These are phyloP conservation scores for Herpotrichia juniperi DNA, from an alignment of 2,329 filamentous ascomycete genomes.

Conservation along the genomic window DNA sequence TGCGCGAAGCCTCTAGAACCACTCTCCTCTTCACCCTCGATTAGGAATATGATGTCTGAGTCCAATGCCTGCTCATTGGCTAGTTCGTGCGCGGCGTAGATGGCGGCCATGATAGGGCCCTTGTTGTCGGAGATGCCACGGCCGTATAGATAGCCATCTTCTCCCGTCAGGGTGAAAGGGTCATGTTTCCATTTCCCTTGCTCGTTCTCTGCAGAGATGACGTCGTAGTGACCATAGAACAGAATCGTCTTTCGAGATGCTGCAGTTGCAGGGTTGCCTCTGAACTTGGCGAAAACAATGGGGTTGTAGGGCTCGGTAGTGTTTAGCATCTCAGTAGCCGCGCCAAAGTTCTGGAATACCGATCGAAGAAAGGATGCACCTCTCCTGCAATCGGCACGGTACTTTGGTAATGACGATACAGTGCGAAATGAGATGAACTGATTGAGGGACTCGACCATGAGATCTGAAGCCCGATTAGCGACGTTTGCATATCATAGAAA, in stretches of 20 bases:
- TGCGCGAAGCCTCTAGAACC: slow-evolving; percentile 90
- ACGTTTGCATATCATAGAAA: slow-evolving; percentile 4
- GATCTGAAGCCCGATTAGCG: slow-evolving; percentile 51
- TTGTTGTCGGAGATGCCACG: slow-evolving; percentile 98
- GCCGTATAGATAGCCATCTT: slow-evolving; percentile 92
- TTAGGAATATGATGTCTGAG: slow-evolving; percentile 90
- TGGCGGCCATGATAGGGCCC: slow-evolving; percentile 89
- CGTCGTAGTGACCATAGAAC: slow-evolving; percentile 98
- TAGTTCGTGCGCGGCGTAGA: slow-evolving; percentile 91
- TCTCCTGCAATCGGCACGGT: slow-evolving; percentile 88
- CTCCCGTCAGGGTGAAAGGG: slow-evolving; percentile 86
- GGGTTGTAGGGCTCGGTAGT: slow-evolving; percentile 81
- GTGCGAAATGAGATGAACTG: slow-evolving; percentile 93
- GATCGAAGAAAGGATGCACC: slow-evolving; percentile 90
- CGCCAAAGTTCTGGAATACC: slow-evolving; percentile 90
- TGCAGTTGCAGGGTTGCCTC: slow-evolving; percentile 71
- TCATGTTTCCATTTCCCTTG: slow-evolving; percentile 84
- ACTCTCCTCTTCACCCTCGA: slow-evolving; percentile 96
- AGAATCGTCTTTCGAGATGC: slow-evolving; percentile 81
- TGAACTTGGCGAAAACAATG: slow-evolving; percentile 90
- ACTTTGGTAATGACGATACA: slow-evolving; percentile 84
- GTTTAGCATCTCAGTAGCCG: slow-evolving; percentile 80
- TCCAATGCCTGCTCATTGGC: slow-evolving; percentile 81
- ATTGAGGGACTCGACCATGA: slow-evolving; percentile 69
- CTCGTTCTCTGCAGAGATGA: slow-evolving; percentile 86